Evolutionary conservation across 1,284 basidiomycete genomes (phyloP).

Genomic region (Apiotrichum mycotoxinovorans): DNA sequence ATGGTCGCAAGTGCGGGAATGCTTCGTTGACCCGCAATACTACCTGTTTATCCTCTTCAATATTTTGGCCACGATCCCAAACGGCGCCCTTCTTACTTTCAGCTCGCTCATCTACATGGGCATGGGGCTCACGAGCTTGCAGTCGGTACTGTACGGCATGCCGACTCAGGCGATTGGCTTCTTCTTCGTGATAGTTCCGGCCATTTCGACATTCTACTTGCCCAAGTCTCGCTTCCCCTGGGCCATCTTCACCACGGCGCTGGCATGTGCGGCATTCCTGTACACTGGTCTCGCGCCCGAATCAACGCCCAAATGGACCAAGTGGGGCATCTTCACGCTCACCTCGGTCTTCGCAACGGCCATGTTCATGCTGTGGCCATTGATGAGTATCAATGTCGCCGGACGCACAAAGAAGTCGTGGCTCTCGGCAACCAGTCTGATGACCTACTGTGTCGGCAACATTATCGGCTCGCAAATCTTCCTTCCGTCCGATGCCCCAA

Average conservation of each 20-base stretch:
- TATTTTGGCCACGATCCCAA: slow-evolving; percentile 24
- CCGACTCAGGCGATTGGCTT: slow-evolving; percentile 23
- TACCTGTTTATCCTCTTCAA: slow-evolving; percentile 26
- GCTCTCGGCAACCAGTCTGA: slow-evolving; percentile 13
- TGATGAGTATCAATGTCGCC: slow-evolving; percentile 29
- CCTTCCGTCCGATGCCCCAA: slow-evolving; percentile 21
- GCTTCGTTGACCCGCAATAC: slow-evolving; percentile 29
- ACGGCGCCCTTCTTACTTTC: slow-evolving; percentile 24
- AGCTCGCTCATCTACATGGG: slow-evolving; percentile 18
- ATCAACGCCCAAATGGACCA: slow-evolving; percentile 20
- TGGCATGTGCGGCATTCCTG: slow-evolving; percentile 22
- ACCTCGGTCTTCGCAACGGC: slow-evolving; percentile 16
- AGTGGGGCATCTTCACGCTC: slow-evolving; percentile 24
- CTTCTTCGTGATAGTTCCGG: slow-evolving; percentile 16
- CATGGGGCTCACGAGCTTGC: slow-evolving; percentile 24
- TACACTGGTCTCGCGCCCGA: slow-evolving; percentile 22
- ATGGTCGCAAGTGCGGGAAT: slow-evolving; percentile 27
- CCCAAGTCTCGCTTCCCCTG: slow-evolving; percentile 23
- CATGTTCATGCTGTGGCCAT: slow-evolving; percentile 32
- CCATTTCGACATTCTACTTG: slow-evolving; percentile 13
- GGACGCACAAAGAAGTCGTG: slow-evolving; percentile 35
- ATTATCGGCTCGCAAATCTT: slow-evolving; percentile 27
- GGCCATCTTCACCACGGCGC: slow-evolving; percentile 19
- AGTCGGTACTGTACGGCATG: slow-evolving; percentile 25
- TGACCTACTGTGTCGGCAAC: slow-evolving; percentile 30